Conservation (phyloP, 352 stramenopile genomes). For the Saprolegnia parasitica region DNA sequence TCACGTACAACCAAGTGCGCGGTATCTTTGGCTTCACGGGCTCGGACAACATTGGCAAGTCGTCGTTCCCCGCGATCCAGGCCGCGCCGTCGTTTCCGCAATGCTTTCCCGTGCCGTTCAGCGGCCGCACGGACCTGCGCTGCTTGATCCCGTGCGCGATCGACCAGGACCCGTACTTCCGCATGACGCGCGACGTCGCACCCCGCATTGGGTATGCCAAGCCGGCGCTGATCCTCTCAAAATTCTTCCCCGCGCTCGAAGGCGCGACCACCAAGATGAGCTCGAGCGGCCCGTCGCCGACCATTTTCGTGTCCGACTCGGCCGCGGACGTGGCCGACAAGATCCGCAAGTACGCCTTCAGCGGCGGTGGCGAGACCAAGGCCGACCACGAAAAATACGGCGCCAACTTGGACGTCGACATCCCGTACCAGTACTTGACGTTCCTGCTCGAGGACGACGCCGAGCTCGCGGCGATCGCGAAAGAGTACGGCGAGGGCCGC, state of each 20-base stretch:
- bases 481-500: conserved; percentile 94
- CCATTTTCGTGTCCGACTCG: conserved; percentile 99
- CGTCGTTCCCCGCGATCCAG: conserved; percentile 98
- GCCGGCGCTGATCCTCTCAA: conserved; percentile 98
- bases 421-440: conserved; percentile 97
- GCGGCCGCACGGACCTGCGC: conserved; percentile 82
- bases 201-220: conserved; percentile 95
- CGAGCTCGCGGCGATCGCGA: conserved; percentile 89
- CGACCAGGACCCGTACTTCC: conserved; percentile 99
- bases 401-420: conserved; percentile 98
- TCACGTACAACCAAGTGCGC: conserved; percentile 96
- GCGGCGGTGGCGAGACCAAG: conserved; percentile 96
- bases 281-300: conserved; percentile 92
- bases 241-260: conserved; percentile 99
- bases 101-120: conserved; percentile 92
- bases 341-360: conserved; percentile 87
- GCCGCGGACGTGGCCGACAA: conserved; percentile 93
- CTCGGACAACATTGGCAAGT: conserved; percentile 98
- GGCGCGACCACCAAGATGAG: conserved; percentile 98
- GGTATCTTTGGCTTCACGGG: conserved; percentile 99
- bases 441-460: conserved; percentile 99
- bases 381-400: conserved; percentile 97
- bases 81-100: conserved; percentile 96
- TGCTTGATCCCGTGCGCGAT: conserved; percentile 99
- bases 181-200: conserved; percentile 98